Conservation (phyloP, 345 rosid genomes). For the Excoecaria agallocha region DNA sequence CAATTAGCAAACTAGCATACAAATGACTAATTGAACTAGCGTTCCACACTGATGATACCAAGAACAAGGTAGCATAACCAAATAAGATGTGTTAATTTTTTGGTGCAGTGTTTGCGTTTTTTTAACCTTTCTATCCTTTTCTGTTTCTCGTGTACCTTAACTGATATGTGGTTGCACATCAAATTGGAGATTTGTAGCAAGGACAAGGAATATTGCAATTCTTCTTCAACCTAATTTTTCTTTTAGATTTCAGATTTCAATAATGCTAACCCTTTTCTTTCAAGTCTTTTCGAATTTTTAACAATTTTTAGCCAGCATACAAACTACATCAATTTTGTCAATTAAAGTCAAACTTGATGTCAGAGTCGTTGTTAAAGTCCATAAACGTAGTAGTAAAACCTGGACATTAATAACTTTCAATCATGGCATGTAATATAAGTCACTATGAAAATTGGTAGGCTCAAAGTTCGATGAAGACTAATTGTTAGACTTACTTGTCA, state of each 20-base stretch:
- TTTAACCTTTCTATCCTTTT: neutral
- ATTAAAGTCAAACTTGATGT: too few species aligned
- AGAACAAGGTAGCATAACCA: neutral
- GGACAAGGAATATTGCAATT: too few species aligned
- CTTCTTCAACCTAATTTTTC: too few species aligned
- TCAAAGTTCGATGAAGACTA: slow-evolving; percentile 3
- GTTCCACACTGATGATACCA: neutral
- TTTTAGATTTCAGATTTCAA: neutral
- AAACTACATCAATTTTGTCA: too few species aligned
- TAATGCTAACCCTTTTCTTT: neutral
- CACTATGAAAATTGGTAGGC: neutral
- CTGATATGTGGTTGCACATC: neutral
- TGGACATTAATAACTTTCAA: neutral
- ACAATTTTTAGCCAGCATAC: too few species aligned
- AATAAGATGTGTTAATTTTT: neutral
- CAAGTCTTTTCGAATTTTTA: neutral
- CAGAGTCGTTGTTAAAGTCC: too few species aligned
- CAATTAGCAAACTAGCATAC: neutral
- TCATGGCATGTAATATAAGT: neutral
- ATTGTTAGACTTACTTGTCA: slow-evolving; percentile 72
- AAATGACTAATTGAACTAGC: neutral
- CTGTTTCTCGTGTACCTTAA: neutral
- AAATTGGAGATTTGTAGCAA: too few species aligned
- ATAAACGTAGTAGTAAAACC: neutral
- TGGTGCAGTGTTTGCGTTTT: neutral